Evolutionary conservation across 73 alveolate genomes (phyloP), one percentile per base, ranked within the genome.

Genomic region (Effrenium voratum): DNA sequence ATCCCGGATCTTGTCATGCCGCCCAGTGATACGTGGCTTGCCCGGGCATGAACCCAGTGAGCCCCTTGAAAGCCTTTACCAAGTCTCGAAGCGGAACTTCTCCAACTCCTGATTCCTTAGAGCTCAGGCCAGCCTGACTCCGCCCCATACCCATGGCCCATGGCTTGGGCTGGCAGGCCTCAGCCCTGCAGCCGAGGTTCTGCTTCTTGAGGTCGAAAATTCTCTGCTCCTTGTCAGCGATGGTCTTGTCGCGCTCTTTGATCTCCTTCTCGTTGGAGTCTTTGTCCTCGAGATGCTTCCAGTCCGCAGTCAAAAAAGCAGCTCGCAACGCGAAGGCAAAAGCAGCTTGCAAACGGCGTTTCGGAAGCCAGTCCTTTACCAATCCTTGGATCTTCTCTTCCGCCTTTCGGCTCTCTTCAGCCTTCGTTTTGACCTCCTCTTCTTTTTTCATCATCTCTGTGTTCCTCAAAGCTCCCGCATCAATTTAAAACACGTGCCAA

Each of bases 81-180:
- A n/a, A n/a, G n/a, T n/a, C n/a, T 32, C 99, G 86, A 99, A 99
- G 99, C 99, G 99, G 99, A 99, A 99, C 99, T 99, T 99, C 99
- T 99, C 99, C 77, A 99, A 99, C 98, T 99, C 99, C 99, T 99
- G 99, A 46, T 99, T 99, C 99, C 93, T 85, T 45, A n/a, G n/a
- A n/a, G n/a, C n/a, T n/a, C n/a, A n/a, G n/a, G n/a, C n/a, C n/a
- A n/a, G n/a, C n/a, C n/a, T n/a, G n/a, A 22, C 3, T 57, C 28
- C n/a, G 16, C n/a, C 72, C n/a, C 72, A 57, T 57, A 2, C 28
- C 72, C 28, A 70, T n/a, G 47, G 5, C 83, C n/a, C 26, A 34
- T 50, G 3, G 6, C 13, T 15, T 50, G 2, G n/a, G 1, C 46
- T 34, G 15, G 83, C 5, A 15, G 49, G 24, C 83, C 34, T 46